Conservation (phyloP, 805 yeast genomes). For the Ogataea trehaloabstinens region DNA sequence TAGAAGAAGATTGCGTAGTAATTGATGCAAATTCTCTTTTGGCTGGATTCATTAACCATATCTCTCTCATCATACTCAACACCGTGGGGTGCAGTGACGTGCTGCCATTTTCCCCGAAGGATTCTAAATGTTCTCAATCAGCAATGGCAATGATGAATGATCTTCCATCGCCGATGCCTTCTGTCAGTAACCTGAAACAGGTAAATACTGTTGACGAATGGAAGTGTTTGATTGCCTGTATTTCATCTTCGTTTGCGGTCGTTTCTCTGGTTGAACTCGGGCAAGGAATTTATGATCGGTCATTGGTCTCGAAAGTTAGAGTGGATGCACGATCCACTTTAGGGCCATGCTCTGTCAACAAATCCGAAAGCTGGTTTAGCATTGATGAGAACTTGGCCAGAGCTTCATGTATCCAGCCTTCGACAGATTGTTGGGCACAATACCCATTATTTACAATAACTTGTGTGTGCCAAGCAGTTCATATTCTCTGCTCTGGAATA, state of each 20-base stretch:
- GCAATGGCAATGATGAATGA: slow-evolving; percentile 26
- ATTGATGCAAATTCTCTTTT: slow-evolving; percentile 36
- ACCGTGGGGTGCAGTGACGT: slow-evolving; percentile 32
- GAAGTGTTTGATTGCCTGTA: slow-evolving; percentile 31
- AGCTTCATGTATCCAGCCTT: slow-evolving; percentile 18
- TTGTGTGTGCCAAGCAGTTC: slow-evolving; percentile 29
- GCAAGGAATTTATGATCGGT: slow-evolving; percentile 32
- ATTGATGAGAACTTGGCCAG: slow-evolving; percentile 13
- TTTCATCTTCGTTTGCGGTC: slow-evolving; percentile 31
- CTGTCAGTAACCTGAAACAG: slow-evolving; percentile 18
- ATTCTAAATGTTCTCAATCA: slow-evolving; percentile 8
- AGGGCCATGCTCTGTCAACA: slow-evolving; percentile 23
- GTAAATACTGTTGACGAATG: slow-evolving; percentile 23
- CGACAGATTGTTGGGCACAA: slow-evolving; percentile 42
- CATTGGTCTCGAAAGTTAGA: slow-evolving; percentile 8
- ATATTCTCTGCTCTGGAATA: slow-evolving; percentile 32
- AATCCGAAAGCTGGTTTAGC: slow-evolving; percentile 15
- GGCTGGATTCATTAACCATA: slow-evolving; percentile 31
- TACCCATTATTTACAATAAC: slow-evolving; percentile 33
- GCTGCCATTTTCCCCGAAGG: slow-evolving; percentile 36
- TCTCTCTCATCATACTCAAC: slow-evolving; percentile 28
- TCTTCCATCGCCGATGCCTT: slow-evolving; percentile 20
- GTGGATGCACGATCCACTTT: slow-evolving; percentile 18
- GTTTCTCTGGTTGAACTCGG: slow-evolving; percentile 39
- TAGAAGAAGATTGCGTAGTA: slow-evolving; percentile 25